Evolutionary conservation across 768 basidiomycete species (phyloP), one percentile per base, ranked within the genome.

Genomic region (Suillus hirtellus): DNA sequence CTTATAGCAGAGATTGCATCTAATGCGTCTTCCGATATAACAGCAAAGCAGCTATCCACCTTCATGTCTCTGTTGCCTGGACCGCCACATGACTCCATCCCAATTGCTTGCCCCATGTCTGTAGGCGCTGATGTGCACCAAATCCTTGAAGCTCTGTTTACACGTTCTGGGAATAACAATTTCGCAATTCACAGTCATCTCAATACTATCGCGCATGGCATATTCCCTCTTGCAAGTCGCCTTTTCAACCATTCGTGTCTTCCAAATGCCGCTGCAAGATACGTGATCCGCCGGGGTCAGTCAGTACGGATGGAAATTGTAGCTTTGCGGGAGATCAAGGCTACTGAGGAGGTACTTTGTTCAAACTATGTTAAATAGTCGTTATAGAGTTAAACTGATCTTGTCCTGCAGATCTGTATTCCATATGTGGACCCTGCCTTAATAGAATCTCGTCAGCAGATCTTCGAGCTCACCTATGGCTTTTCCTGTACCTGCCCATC

Each of bases 381-480:
- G 44, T 24, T 27, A 12, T 17, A 27, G 40, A 46, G 17, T 27
- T 27, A 1, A 58, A 67, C 19, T 47, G 44, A 9, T 24, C 21
- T 53, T 38, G n/a, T 19, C 62, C 46, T 54, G 14, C 64, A 94
- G 92, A 82, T 93, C 59, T 87, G 82, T 56, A 78, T 93, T 49
- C 84, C 92, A 3, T 94, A 94, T 68, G 72, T 92, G 44, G 92
- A 94, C 69, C 91, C 91, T 14, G 92, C 90, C 9, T 79, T 92
- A 6, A 69, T 84, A 27, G 81, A 88, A 67, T 79, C 83, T 11
- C 85, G 89, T 4, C 80, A 83, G 55, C 79, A 85, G 43, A 84
- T 87, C 38, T 81, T 90, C 53, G 76, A 80, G 50, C 70, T 81
- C 35, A 87, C 84, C 15, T 92, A 93, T 64, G 89, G 87, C 6